Conservation (phyloP, 106 monocot species). For the Dactylorhiza incarnata region DNA sequence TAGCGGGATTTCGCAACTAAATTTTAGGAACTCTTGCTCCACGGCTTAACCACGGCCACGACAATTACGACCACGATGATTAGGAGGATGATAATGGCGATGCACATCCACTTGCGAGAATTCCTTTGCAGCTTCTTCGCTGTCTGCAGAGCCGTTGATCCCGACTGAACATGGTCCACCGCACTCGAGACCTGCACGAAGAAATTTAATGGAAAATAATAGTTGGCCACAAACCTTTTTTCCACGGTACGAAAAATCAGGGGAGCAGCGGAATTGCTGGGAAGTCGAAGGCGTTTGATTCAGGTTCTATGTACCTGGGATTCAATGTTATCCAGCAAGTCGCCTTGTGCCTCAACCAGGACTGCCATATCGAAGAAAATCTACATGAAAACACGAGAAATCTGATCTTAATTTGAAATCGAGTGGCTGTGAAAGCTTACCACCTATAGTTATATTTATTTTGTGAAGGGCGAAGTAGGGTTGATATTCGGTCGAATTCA, state of each 20-base stretch:
- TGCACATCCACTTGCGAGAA: conserved; percentile 95
- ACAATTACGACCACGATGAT: conserved; percentile 64
- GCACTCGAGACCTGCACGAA: conserved; percentile 66
- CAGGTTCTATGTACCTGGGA: conserved; percentile 6
- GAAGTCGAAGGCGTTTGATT: not conserved
- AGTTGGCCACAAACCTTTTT: too few species aligned
- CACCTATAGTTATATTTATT: too few species aligned
- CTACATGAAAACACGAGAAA: conserved; percentile 1
- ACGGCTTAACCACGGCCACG: conserved; percentile 65
- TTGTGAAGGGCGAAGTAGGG: too few species aligned
- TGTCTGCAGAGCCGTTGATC: conserved; percentile 60
- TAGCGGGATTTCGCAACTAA: not conserved
- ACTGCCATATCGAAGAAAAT: conserved; percentile 25
- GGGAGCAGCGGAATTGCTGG: not conserved
- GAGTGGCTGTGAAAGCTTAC: too few species aligned
- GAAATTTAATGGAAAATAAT: not conserved
- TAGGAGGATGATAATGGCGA: conserved; percentile 79
- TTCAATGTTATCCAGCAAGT: conserved; percentile 22
- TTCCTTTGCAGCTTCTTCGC: conserved; percentile 84
- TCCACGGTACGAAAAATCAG: too few species aligned
- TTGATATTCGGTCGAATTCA: too few species aligned
- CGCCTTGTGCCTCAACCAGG: conserved; percentile 23
- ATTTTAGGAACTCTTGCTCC: conserved; percentile 26
- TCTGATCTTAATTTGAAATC: too few species aligned
- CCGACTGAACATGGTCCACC: conserved; percentile 77